Conservation (phyloP, 495 filamentous ascomycete genomes). For the Penicillium steckii region DNA sequence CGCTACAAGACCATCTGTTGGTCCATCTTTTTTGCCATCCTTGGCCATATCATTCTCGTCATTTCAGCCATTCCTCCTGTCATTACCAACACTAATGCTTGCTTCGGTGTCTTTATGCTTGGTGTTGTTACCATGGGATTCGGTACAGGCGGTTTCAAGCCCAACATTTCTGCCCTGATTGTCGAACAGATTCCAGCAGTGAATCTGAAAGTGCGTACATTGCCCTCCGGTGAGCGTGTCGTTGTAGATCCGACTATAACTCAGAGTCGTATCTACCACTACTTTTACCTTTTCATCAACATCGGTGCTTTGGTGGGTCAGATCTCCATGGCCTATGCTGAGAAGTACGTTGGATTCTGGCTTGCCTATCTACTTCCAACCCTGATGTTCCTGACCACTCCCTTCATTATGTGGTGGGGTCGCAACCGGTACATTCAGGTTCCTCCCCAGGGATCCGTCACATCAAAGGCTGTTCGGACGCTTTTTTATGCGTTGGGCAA, state of each 20-base stretch:
- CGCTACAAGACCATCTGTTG: conserved; percentile 68
- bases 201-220: conserved; percentile 28
- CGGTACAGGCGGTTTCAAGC: conserved; percentile 59
- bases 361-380: conserved; percentile 66
- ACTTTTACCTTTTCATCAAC: conserved; percentile 54
- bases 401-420: conserved; percentile 57
- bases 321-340: conserved; percentile 61
- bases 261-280: conserved; percentile 33
- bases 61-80: conserved; percentile 61
- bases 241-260: conserved; percentile 65
- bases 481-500: conserved; percentile 57
- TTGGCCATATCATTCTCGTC: conserved; percentile 66
- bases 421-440: conserved; percentile 56
- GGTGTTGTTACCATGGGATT: conserved; percentile 56
- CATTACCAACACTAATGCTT: conserved; percentile 49
- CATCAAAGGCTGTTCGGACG: conserved; percentile 54
- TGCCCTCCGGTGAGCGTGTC: conserved; percentile 56
- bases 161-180: conserved; percentile 63
- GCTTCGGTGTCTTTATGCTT: conserved; percentile 56
- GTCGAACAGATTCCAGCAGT: conserved; percentile 47
- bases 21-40: conserved; percentile 55
- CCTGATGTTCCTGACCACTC: conserved; percentile 55
- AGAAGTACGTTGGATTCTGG: conserved; percentile 77
- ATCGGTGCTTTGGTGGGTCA: conserved; percentile 51
- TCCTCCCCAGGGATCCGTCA: conserved; percentile 64